Conservation (phyloP, 2,329 filamentous ascomycete species). For the Podosphaera aphanis region DNA sequence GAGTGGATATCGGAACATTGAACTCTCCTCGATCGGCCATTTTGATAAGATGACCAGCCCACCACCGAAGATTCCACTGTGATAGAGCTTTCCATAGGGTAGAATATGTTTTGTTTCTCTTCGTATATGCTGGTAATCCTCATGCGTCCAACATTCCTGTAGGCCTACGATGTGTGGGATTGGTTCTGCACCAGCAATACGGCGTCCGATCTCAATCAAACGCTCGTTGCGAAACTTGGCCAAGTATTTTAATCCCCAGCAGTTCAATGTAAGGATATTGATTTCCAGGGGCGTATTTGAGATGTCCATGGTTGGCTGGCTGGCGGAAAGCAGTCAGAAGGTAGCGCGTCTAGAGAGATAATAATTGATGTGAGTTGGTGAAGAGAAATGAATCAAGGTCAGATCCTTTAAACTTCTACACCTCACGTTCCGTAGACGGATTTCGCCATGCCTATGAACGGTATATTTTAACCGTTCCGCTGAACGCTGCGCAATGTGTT, state of each 20-base stretch:
- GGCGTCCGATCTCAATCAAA: conserved; percentile 60
- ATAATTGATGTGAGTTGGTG: background rate
- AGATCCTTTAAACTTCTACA: too few relatives aligned
- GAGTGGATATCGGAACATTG: conserved; percentile 69
- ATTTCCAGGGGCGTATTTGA: conserved; percentile 30
- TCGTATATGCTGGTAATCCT: conserved; percentile 62
- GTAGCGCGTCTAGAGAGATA: background rate
- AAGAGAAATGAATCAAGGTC: background rate
- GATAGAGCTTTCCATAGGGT: conserved; percentile 84
- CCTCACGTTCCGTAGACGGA: too few relatives aligned
- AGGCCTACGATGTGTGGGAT: conserved; percentile 70
- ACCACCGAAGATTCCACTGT: conserved; percentile 68
- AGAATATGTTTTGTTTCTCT: conserved; percentile 48
- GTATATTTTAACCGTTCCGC: too few relatives aligned
- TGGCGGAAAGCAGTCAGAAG: background rate
- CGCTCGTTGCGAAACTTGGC: conserved; percentile 56
- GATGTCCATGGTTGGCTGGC: conserved; percentile 13
- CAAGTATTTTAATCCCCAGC: conserved; percentile 85
- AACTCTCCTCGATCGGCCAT: conserved; percentile 81
- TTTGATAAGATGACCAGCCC: conserved; percentile 72
- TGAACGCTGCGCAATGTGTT: too few relatives aligned
- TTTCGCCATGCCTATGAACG: too few relatives aligned
- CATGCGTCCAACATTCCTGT: conserved; percentile 81
- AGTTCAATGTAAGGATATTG: conserved; percentile 74
- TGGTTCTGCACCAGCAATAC: conserved; percentile 44